Evolutionary conservation across 106 monocot species (phyloP), one percentile per base, ranked within the genome.

Genomic region (Allium cepa): DNA sequence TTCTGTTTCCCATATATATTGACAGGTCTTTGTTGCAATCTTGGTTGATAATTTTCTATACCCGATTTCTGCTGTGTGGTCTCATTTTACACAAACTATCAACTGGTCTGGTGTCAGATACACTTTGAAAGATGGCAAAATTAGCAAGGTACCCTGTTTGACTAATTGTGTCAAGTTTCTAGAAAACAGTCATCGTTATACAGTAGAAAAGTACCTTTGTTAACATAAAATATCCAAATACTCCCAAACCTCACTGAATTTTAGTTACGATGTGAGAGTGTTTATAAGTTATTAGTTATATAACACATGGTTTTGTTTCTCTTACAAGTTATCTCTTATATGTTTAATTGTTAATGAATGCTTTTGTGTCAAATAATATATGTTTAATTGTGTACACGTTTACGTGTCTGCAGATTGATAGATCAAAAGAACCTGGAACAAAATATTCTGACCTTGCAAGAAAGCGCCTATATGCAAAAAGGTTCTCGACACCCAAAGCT

Each of bases 91-190:
- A 11, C 89, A 93, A 60, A 83, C 74, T 28, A 93, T 99, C 64
- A 90, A 99, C 67, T 99, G 97, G 97, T 93, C 97, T 75, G 97
- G 93, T 56, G 80, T 87, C 52, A 69, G 87, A 3, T 99, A 99
- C 72, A 69, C 92, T 66, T 77, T 99, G 79, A 82, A 69, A 81
- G 63, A 82, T 62, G 97, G 97, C 13, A 99, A 90, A 78, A 83
- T 99, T 74, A 62, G 13, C 73, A 92, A 90, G 92, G 97, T 90
- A 73, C 52, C 9, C 26, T 51, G 12, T 18, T 67, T 67, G 47
- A 64, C 64, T 64, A 64, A 17, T 60, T 26, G 8, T 26, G 6
- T 60, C 22, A 26, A 8, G 16, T 7, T 60, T 60, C 10, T 7
- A 26, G 60, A 36, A 11, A 26, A 26, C 22, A 26, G 0, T 60